Percentiles rank a stretch among this genome's conserved stretches.
Evolutionary conservation across 2,329 filamentous ascomycete species (phyloP).

Genomic region (Trichoderma asperellum): DNA sequence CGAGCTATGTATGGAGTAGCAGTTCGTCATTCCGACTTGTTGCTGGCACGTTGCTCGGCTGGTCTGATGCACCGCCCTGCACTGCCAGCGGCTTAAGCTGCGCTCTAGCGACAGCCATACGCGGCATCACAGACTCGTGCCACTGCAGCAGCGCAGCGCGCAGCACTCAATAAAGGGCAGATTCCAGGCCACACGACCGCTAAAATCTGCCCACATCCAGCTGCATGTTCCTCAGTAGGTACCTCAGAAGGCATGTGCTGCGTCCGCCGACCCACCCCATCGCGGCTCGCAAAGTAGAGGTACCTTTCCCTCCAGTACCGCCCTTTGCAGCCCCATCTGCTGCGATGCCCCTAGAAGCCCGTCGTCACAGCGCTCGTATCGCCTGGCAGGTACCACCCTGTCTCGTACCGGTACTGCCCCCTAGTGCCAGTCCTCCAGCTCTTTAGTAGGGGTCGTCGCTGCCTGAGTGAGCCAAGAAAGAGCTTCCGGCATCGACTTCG

Average conservation of each 20-base stretch:
- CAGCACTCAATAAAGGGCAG: background rate
- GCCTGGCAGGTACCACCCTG: background rate
- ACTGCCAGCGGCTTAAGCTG: background rate
- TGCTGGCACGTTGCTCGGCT: background rate
- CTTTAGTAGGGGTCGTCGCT: slow-evolving; percentile 21
- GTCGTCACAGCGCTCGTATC: slow-evolving; percentile 1
- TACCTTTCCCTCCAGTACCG: background rate
- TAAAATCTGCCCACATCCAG: slow-evolving; percentile 9
- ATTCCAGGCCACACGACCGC: background rate
- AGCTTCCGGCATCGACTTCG: slow-evolving; percentile 13
- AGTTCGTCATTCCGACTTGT: background rate
- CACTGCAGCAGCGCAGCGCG: background rate
- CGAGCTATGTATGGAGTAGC: too few species aligned
- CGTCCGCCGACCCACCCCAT: background rate
- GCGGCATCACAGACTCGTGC: background rate
- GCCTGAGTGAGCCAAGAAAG: slow-evolving; percentile 19
- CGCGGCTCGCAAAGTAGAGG: background rate
- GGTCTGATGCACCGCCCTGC: background rate
- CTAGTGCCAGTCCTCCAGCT: background rate
- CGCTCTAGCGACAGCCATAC: background rate
- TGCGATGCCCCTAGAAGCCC: background rate
- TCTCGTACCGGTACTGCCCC: background rate
- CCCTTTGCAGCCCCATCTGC: background rate
- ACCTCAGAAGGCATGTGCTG: background rate
- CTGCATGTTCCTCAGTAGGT: background rate